Base-by-base conservation (phyloP, 176 grass and related monocot species). In the Dactylis glomerata region DNA sequence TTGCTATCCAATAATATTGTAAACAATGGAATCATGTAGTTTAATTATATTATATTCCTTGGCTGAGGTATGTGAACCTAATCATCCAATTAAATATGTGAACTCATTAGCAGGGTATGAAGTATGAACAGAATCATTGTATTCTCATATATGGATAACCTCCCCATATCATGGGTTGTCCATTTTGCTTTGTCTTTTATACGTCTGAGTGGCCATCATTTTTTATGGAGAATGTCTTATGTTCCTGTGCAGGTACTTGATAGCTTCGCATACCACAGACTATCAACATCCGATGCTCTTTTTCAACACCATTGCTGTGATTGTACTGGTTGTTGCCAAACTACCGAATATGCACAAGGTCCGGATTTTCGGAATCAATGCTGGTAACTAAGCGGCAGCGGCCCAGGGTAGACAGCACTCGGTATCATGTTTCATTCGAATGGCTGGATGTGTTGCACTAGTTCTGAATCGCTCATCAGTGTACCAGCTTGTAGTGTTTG, bases 331-430 rank as follows among this genome's bases (percentile, higher is more conserved):
- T 83, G 87, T 89, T 44, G 90, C 87, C 51, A 92, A 92, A 56
- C 62, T 92, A 76, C 87, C 90, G 3, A 92, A 92, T 69, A 92
- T 89, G 87, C 90, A 92, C 80, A 89, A 92, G 84, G 90, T 92
- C 57, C 87, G 90, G 75, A 89, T 92, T 62, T 92, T 92, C 62
- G 87, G 90, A 70, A 92, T 92, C 73, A 92, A 92, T 77, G 87
- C 90, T 0, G 87, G 90, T 5, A 92, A 44, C 84, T 92, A 69
- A 83, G 84, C 1, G 17, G 11, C 46, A 24, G 44, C 19, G 4
- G 28, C 58, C 38, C 59, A 78, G 16, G 10, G 31, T 86, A 81
- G 23, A 66, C 40, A 71, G 5, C 41, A 75, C 44, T 47, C 10
- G 23, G 61, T 74, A 10, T 47, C 34, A 86, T 82, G 41, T 64